Evolutionary conservation across 331 rosid genomes (phyloP).

Genomic region (Acacia pycnantha): DNA sequence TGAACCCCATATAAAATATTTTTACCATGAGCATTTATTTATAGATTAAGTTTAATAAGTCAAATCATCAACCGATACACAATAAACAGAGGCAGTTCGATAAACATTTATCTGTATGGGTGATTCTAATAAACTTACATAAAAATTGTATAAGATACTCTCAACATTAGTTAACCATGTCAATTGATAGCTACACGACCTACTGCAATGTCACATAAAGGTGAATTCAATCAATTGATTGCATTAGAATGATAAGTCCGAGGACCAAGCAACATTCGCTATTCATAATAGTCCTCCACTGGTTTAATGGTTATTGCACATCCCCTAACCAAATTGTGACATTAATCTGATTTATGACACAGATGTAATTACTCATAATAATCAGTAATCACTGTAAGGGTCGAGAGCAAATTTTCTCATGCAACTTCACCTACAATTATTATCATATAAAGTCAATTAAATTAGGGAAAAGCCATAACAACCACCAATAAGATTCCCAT

Average conservation of each 20-base stretch:
- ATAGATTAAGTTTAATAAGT: neutral
- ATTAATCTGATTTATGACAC: neutral
- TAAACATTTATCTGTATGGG: neutral
- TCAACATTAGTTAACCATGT: neutral
- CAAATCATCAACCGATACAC: neutral
- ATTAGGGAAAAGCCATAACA: neutral
- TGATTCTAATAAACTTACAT: neutral
- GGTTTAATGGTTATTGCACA: neutral
- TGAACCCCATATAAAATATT: neutral
- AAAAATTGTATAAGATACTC: neutral
- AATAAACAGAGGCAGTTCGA: neutral
- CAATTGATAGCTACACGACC: neutral
- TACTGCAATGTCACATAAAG: neutral
- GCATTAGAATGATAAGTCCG: neutral
- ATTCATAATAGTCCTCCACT: neutral
- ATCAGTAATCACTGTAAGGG: neutral
- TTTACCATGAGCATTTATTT: neutral
- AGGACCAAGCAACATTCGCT: neutral
- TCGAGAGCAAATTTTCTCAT: neutral
- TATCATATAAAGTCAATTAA: neutral
- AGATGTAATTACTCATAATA: neutral
- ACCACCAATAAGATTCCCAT: neutral
- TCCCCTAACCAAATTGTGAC: constrained; percentile 4
- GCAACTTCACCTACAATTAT: neutral
- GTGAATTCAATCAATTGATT: neutral